These are phyloP conservation scores for Aegilops speltoides DNA, from an alignment of 176 grass and related monocot species.

Conservation along the genomic window DNA sequence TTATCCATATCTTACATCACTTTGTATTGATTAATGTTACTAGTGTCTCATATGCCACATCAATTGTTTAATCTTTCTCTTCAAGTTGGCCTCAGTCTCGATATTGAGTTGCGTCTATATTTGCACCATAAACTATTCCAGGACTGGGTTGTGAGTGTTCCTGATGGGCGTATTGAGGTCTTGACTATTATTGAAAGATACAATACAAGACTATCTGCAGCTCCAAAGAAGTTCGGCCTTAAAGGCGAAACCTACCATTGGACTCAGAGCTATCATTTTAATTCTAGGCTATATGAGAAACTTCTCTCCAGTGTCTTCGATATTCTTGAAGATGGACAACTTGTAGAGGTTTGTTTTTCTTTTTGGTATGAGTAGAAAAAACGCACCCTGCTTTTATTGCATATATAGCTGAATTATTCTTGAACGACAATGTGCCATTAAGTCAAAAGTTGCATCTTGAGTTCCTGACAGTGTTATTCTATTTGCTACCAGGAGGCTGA, in stretches of 20 bases:
- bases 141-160: conserved; percentile 73
- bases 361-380: conserved; percentile 25
- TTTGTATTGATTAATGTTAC: conserved; percentile 23
- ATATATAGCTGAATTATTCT: conserved; percentile 1
- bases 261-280: conserved; percentile 73
- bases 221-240: conserved; percentile 58
- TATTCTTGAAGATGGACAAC: conserved; percentile 90
- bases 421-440: conserved; percentile 24
- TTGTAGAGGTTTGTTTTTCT: conserved; percentile 71
- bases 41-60: not conserved
- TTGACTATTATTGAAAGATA: conserved; percentile 75
- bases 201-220: conserved; percentile 48
- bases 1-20: conserved; percentile 22
- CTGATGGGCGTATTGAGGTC: conserved; percentile 60
- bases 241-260: conserved; percentile 65
- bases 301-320: conserved; percentile 87
- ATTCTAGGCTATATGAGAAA: conserved; percentile 84
- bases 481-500: conserved; percentile 73
- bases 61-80: conserved; percentile 8
- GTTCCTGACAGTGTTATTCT: conserved; percentile 39
- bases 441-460: conserved; percentile 28
- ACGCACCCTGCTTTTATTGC: not conserved
- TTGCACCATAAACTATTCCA: conserved; percentile 35
- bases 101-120: conserved; percentile 21
- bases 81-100: not conserved